These are phyloP conservation scores for Leccinum boreale DNA, from an alignment of 768 basidiomycete species.

Conservation along the genomic window DNA sequence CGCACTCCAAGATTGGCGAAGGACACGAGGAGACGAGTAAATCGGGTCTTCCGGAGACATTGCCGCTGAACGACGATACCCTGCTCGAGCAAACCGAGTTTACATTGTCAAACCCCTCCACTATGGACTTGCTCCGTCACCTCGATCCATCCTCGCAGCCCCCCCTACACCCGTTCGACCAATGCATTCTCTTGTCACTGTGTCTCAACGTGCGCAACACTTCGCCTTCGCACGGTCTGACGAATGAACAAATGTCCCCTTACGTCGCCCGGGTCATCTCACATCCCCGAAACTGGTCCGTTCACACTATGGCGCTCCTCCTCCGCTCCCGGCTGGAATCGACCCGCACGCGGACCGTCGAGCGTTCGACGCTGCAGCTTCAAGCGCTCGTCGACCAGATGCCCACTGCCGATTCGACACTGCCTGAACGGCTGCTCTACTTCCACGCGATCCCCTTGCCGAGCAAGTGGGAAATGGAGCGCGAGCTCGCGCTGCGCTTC, in stretches of 20 bases:
- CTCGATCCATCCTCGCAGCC: slow-evolving; percentile 85
- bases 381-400: slow-evolving; percentile 97
- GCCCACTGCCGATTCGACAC: slow-evolving; percentile 77
- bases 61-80: slow-evolving; percentile 92
- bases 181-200: slow-evolving; percentile 86
- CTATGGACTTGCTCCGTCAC: slow-evolving; percentile 53
- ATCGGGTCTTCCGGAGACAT: slow-evolving; percentile 63
- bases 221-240: slow-evolving; percentile 86
- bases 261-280: slow-evolving; percentile 87
- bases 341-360: slow-evolving; percentile 85
- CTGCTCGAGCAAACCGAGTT: slow-evolving; percentile 92
- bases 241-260: slow-evolving; percentile 87
- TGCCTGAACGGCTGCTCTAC: slow-evolving; percentile 73
- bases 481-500: slow-evolving; percentile 83
- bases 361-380: slow-evolving; percentile 88
- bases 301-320: slow-evolving; percentile 95
- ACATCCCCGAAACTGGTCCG: slow-evolving; percentile 91
- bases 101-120: slow-evolving; percentile 63
- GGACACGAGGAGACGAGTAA: background rate
- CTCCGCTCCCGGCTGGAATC: slow-evolving; percentile 91
- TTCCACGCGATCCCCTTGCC: slow-evolving; percentile 82
- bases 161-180: slow-evolving; percentile 87
- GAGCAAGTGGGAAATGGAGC: slow-evolving; percentile 90
- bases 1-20: slow-evolving; percentile 5
- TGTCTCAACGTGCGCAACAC: slow-evolving; percentile 90